A percentile compares a stretch with the other conserved stretches of the same genome.
phyloP scores from a whole-genome alignment of 2,329 filamentous ascomycete species.

The Fusarium verrucosum region DNA sequence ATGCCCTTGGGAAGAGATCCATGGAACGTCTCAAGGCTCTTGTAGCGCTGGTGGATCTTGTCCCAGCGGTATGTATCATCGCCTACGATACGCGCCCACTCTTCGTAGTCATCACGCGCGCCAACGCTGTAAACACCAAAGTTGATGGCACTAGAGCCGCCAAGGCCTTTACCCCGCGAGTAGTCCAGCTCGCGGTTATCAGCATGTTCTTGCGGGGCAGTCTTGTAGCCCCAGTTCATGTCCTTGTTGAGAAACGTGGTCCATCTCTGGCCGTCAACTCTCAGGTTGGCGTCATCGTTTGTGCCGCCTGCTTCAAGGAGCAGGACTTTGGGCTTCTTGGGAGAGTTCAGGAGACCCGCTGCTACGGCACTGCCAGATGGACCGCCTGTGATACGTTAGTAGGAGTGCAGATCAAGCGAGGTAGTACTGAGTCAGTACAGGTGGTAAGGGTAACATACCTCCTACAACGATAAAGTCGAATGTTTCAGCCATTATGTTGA shows the following conservation, averaged over 20 bases:
- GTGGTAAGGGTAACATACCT: slow-evolving; percentile 23
- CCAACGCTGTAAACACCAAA: slow-evolving; percentile 65
- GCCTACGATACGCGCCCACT: slow-evolving; percentile 65
- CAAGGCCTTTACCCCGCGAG: slow-evolving; percentile 60
- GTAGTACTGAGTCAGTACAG: background rate
- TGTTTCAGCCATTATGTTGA: slow-evolving; percentile 9
- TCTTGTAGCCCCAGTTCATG: slow-evolving; percentile 65
- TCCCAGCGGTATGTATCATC: slow-evolving; percentile 67
- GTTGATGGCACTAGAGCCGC: slow-evolving; percentile 64
- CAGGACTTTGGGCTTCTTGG: slow-evolving; percentile 61
- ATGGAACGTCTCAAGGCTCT: slow-evolving; percentile 64
- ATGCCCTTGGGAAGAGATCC: slow-evolving; percentile 49
- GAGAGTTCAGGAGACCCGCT: slow-evolving; percentile 57
- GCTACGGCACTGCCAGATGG: slow-evolving; percentile 68
- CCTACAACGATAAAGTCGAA: slow-evolving; percentile 39
- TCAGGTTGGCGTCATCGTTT: slow-evolving; percentile 58
- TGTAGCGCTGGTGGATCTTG: slow-evolving; percentile 59
- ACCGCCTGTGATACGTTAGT: slow-evolving; percentile 49
- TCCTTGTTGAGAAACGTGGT: slow-evolving; percentile 57
- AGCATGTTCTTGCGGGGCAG: slow-evolving; percentile 56
- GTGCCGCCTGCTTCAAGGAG: slow-evolving; percentile 67
- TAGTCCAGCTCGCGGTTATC: slow-evolving; percentile 58
- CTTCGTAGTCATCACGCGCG: slow-evolving; percentile 67
- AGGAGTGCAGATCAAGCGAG: background rate
- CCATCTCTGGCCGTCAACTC: slow-evolving; percentile 65